phyloP scores from a whole-genome alignment of 2,329 filamentous ascomycete genomes.

The Cladosporium sp. region DNA sequence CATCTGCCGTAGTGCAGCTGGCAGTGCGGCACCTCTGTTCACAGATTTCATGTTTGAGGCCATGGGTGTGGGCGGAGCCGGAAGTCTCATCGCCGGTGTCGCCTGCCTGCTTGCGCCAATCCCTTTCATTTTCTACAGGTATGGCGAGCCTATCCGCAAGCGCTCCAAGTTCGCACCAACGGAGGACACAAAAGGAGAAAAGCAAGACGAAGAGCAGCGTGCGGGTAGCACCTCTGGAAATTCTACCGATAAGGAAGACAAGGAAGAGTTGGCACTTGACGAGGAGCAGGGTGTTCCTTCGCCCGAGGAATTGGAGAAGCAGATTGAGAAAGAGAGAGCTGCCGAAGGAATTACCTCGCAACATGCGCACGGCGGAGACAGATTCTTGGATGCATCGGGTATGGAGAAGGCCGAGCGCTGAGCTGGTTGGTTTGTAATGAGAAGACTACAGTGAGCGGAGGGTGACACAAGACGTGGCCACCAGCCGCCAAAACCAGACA shows the following conservation, averaged over 20 bases:
- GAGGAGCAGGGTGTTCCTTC: slow-evolving; percentile 29
- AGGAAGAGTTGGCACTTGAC: slow-evolving; percentile 27
- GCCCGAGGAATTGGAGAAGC: slow-evolving; percentile 22
- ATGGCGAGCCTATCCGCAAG: slow-evolving; percentile 33
- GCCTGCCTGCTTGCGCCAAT: slow-evolving; percentile 38
- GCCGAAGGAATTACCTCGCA: not conserved
- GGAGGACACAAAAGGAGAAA: slow-evolving; percentile 22
- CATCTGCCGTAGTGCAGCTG: slow-evolving; percentile 34
- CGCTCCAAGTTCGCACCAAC: slow-evolving; percentile 35
- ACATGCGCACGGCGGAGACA: slow-evolving; percentile 17
- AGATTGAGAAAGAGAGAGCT: slow-evolving; percentile 23
- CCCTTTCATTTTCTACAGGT: slow-evolving; percentile 39
- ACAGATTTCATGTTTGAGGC: slow-evolving; percentile 38
- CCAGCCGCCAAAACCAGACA: not conserved
- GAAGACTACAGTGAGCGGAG: not conserved
- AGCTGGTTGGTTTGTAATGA: not conserved
- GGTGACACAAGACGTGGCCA: not conserved
- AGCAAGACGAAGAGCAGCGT: slow-evolving; percentile 7
- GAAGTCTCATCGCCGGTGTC: slow-evolving; percentile 50
- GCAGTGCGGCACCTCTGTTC: slow-evolving; percentile 36
- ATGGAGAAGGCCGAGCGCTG: slow-evolving; percentile 30
- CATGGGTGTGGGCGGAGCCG: slow-evolving; percentile 36
- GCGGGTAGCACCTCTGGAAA: slow-evolving; percentile 12
- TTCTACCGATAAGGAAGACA: slow-evolving; percentile 22
- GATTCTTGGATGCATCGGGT: slow-evolving; percentile 30